Base-by-base conservation (phyloP, 2,329 filamentous ascomycete species). In the Pseudogymnoascus sp. region DNA sequence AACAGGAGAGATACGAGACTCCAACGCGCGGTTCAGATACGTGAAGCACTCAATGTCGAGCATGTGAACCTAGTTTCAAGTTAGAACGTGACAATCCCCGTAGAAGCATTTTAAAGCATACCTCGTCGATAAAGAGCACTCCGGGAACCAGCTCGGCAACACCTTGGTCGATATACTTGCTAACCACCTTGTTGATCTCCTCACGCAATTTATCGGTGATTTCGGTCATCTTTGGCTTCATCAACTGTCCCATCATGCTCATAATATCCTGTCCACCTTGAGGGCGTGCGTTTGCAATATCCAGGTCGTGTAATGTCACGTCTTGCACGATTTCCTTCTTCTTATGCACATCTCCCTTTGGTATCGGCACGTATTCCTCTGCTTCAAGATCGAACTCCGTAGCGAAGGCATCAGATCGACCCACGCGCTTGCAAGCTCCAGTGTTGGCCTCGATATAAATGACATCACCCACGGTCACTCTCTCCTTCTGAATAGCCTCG, bases 321-420 rank as follows among this genome's bases (percentile, higher is more conserved):
- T 99, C 94, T 75, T 99, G 94, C 36, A 99, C 94, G 68, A 99
- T 96, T 77, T 99, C 94, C 81, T 99, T 99, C 85, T 97, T 97
- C 84, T 99, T 99, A 80, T 97, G 94, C 60, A 99, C 94, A 71
- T 99, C 94, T 62, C 94, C 94, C 80, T 99, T 99, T 62, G 94
- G 94, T 65, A 99, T 95, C 5, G 94, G 94, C 66, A 99, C 94
- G 74, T 99, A 99, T 77, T 99, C 94, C 76, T 99, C 94, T 2
- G 94, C 94, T 78, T 99, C 94, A 58, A 99, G 85, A 73, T 99
- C 94, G 73, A 99, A 99, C 74, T 99, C 94, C 59, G 94, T 99
- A 28, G 92, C 93, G 74, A 97, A 97, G 28, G 94, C 94, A 74
- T 99, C 94, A 50, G 91, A 96, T 71, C 94, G 84, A 59, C 94